Percentiles rank a stretch among this genome's conserved stretches.
Conservation (phyloP, 2,329 filamentous ascomycete species). For the Camptophora hylomeconis region DNA sequence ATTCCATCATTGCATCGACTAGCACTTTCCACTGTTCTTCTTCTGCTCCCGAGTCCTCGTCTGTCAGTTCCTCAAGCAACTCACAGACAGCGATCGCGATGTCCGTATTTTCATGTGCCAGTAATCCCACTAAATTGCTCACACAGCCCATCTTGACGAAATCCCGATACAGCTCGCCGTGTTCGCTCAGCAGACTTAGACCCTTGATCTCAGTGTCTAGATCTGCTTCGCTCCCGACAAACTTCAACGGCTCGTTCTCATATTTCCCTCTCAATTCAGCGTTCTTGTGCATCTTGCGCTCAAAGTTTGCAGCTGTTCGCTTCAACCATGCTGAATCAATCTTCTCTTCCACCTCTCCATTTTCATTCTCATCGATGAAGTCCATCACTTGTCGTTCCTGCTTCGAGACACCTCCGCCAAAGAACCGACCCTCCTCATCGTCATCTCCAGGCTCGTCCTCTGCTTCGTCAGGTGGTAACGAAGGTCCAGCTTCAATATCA, state of each 20-base stretch:
- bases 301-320: conserved; percentile 67
- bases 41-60: conserved; percentile 76
- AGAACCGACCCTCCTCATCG: conserved; percentile 90
- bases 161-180: conserved; percentile 69
- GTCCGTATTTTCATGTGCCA: conserved; percentile 93
- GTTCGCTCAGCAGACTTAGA: conserved; percentile 74
- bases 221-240: conserved; percentile 62
- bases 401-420: conserved; percentile 75
- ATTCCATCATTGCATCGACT: conserved; percentile 50
- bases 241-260: conserved; percentile 66
- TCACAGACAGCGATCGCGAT: conserved; percentile 87
- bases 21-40: conserved; percentile 70
- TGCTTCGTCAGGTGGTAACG: conserved; percentile 42
- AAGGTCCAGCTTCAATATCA: conserved; percentile 38
- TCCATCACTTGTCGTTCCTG: conserved; percentile 75
- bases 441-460: conserved; percentile 50
- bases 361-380: conserved; percentile 63
- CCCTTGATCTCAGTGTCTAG: conserved; percentile 78
- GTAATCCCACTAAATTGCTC: conserved; percentile 60
- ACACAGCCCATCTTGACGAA: conserved; percentile 65
- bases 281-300: conserved; percentile 84
- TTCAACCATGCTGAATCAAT: conserved; percentile 77
- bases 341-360: conserved; percentile 39
- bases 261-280: conserved; percentile 77
- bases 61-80: conserved; percentile 79